Conservation (phyloP, 352 stramenopile species). For the Thraustochytrium striatum region DNA sequence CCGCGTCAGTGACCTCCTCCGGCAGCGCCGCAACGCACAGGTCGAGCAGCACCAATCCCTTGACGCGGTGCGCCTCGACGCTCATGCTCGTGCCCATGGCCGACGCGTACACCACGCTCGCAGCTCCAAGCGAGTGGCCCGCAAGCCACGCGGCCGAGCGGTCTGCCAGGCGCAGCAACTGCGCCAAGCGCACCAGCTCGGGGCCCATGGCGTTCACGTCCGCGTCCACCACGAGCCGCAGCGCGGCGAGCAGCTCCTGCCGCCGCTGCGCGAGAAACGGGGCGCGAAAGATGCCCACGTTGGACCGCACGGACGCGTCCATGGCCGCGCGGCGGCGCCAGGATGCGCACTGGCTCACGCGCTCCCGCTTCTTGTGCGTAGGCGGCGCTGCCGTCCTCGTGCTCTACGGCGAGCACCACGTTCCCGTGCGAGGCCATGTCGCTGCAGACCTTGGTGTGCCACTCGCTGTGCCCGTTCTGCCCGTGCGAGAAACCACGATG, state of each 20-base stretch:
- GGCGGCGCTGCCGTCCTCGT: slow-evolving; percentile 54
- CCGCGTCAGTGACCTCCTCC: neutral
- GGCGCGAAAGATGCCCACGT: no score
- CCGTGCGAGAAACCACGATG: slow-evolving; percentile 56
- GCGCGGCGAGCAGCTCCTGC: no score
- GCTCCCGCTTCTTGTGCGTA: slow-evolving; percentile 44
- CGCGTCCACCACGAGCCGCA: no score
- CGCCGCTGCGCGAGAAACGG: no score
- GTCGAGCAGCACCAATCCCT: slow-evolving; percentile 34
- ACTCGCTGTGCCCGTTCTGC: slow-evolving; percentile 54
- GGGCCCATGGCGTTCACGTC: no score
- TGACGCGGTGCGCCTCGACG: no score
- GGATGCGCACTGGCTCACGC: neutral
- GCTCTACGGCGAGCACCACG: slow-evolving; percentile 54
- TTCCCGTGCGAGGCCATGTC: slow-evolving; percentile 54
- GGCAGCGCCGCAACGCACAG: slow-evolving; percentile 32
- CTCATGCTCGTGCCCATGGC: slow-evolving; percentile 32
- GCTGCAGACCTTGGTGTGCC: slow-evolving; percentile 55
- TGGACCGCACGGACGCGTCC: no score
- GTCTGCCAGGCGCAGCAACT: slow-evolving; percentile 47
- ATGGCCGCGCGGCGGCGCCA: slow-evolving; percentile 39
- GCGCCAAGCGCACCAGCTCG: no score
- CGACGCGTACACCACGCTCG: no score
- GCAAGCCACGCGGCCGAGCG: slow-evolving; percentile 30
- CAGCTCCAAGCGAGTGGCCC: slow-evolving; percentile 55